Conservation (phyloP, 176 grass and related monocot genomes). For the Tillandsia fasciculata region DNA sequence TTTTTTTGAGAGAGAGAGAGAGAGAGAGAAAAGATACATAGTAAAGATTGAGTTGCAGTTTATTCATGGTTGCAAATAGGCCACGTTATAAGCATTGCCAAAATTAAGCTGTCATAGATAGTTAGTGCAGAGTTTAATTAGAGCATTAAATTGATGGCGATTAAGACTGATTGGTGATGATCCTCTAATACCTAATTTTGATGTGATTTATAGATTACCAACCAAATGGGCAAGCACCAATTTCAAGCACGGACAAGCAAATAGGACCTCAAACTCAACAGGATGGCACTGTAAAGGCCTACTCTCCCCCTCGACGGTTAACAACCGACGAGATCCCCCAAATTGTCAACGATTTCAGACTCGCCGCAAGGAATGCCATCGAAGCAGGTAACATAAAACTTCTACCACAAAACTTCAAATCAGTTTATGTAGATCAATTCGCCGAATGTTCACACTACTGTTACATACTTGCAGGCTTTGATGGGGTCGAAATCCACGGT, state of each 20-base stretch:
- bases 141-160: no score
- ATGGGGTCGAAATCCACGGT: conserved; percentile 7
- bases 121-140: no score
- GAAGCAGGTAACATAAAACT: conserved; percentile 18
- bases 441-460: not conserved
- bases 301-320: conserved; percentile 17
- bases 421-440: not conserved
- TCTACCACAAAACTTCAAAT: not conserved
- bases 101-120: no score
- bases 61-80: no score
- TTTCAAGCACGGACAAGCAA: conserved; percentile 17
- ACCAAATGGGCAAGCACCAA: conserved; percentile 15
- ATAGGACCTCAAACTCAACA: not conserved
- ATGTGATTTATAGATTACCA: conserved; percentile 10
- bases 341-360: conserved; percentile 22
- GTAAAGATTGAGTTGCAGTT: no score
- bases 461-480: not conserved
- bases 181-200: no score
- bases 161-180: no score
- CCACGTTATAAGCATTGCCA: no score
- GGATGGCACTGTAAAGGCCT: not conserved
- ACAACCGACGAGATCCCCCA: conserved; percentile 22
- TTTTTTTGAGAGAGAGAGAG: no score
- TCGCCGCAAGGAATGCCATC: conserved; percentile 26
- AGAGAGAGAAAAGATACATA: no score